Conservation (phyloP, 129 eudicot species). For the Logfia minima region DNA sequence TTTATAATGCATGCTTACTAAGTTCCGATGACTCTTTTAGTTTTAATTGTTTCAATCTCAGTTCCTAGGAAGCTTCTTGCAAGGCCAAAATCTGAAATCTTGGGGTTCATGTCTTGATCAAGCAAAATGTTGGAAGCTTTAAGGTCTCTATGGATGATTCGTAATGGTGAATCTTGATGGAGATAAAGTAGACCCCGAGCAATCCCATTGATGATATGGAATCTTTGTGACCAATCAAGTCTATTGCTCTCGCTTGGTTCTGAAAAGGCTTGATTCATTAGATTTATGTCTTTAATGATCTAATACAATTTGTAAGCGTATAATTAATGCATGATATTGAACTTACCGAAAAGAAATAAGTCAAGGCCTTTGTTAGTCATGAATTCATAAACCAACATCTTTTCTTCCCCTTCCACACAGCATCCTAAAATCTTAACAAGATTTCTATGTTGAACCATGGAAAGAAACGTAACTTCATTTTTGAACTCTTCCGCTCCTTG, state of each 20-base stretch:
- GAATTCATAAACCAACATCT: conserved; percentile 27
- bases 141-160: conserved; percentile 20
- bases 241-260: not conserved
- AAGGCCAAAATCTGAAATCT: conserved; percentile 21
- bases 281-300: not conserved
- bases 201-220: conserved; percentile 32
- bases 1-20: conserved; percentile 19
- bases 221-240: conserved; percentile 35
- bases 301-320: not conserved
- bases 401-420: conserved; percentile 40
- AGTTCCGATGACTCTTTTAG: conserved; percentile 28
- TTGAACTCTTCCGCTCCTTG: conserved; percentile 39
- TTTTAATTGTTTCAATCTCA: conserved; percentile 11
- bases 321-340: not conserved
- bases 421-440: conserved; percentile 48
- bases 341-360: not conserved
- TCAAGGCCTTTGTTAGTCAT: conserved; percentile 45
- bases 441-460: conserved; percentile 46
- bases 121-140: conserved; percentile 9
- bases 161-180: conserved; percentile 36
- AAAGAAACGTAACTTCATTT: conserved; percentile 28
- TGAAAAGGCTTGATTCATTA: not conserved
- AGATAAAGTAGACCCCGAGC: conserved; percentile 45
- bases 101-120: conserved; percentile 6
- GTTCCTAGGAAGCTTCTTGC: conserved; percentile 1